Conservation (phyloP, 83 land plant species). For the Diphasiastrum complanatum region DNA sequence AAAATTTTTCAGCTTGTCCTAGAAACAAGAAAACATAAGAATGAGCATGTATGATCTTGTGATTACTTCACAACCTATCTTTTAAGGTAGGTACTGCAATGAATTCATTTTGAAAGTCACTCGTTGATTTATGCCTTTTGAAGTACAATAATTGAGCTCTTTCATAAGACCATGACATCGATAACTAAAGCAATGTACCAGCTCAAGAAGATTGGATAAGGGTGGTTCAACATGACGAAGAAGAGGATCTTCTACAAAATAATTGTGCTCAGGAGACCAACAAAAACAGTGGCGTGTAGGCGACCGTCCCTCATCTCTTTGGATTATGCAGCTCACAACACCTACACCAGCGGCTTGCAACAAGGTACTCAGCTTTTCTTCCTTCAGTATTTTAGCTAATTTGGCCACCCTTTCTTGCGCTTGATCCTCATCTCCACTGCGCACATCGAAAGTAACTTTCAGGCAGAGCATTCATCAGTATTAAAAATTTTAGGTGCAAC, state of each 20-base stretch:
- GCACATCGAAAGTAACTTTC: neutral
- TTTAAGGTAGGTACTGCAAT: neutral
- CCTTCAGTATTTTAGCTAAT: constrained; percentile 73
- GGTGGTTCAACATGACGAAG: constrained; percentile 97
- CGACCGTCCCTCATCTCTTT: constrained; percentile 93
- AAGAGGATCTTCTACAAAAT: constrained; percentile 89
- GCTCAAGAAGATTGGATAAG: constrained; percentile 82
- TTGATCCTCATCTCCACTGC: constrained; percentile 99
- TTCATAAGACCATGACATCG: neutral
- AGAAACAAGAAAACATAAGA: constrained; percentile 13
- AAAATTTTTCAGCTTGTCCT: constrained; percentile 89
- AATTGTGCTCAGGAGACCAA: constrained; percentile 64
- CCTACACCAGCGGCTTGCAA: constrained; percentile 68
- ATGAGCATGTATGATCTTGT: neutral
- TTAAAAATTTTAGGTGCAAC: too few species aligned
- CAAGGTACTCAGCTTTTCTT: constrained; percentile 45
- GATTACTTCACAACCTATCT: neutral
- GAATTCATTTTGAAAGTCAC: too few species aligned
- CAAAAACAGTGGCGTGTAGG: constrained; percentile 95
- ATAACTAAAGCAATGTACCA: constrained; percentile 36
- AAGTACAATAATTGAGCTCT: neutral
- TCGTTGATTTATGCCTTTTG: too few species aligned
- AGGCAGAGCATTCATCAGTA: too few species aligned
- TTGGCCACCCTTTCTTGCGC: constrained; percentile 90
- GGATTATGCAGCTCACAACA: constrained; percentile 89